These are phyloP conservation scores for Sordariomycetes sp. DNA, from an alignment of 2,329 filamentous ascomycete genomes.

Conservation along the genomic window DNA sequence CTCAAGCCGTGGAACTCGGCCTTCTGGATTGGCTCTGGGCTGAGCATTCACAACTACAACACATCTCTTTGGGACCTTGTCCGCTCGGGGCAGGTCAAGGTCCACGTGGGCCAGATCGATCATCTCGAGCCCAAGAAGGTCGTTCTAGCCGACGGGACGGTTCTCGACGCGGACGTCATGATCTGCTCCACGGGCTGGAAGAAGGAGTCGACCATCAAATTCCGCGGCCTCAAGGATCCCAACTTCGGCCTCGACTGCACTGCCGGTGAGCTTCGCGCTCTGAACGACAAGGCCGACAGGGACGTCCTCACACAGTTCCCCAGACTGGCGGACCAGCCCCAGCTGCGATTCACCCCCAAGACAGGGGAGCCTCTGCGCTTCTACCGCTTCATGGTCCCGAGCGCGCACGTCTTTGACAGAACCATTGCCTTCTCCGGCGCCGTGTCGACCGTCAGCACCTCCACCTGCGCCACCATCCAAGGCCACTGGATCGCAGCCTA, in stretches of 20 bases:
- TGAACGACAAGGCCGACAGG: constrained; percentile 9
- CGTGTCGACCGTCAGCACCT: constrained; percentile 20
- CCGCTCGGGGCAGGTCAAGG: constrained; percentile 31
- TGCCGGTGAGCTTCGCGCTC: constrained; percentile 1
- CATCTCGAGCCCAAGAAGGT: constrained; percentile 27
- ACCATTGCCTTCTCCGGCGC: constrained; percentile 23
- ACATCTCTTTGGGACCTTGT: constrained; percentile 42
- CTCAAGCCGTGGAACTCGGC: constrained; percentile 29
- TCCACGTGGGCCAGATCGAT: constrained; percentile 37
- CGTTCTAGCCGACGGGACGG: constrained; percentile 28
- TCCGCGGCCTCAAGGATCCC: constrained; percentile 12
- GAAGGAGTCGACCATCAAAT: constrained; percentile 31
- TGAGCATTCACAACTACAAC: constrained; percentile 46
- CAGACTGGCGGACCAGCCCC: constrained; percentile 11
- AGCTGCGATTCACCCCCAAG: constrained; percentile 9
- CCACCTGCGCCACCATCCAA: constrained; percentile 22
- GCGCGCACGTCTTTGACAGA: constrained; percentile 9
- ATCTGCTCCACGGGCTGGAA: constrained; percentile 46
- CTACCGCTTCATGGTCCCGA: constrained; percentile 17
- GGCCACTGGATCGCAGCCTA: constrained; percentile 49
- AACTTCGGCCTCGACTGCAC: constrained; percentile 10
- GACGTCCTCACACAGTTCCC: constrained; percentile 10
- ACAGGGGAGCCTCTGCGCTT: constrained; percentile 11
- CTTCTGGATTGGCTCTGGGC: constrained; percentile 38
- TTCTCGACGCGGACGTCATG: constrained; percentile 32